Conservation (phyloP, 2,329 filamentous ascomycete species). For the Stagonosporopsis cucurbitacearum region DNA sequence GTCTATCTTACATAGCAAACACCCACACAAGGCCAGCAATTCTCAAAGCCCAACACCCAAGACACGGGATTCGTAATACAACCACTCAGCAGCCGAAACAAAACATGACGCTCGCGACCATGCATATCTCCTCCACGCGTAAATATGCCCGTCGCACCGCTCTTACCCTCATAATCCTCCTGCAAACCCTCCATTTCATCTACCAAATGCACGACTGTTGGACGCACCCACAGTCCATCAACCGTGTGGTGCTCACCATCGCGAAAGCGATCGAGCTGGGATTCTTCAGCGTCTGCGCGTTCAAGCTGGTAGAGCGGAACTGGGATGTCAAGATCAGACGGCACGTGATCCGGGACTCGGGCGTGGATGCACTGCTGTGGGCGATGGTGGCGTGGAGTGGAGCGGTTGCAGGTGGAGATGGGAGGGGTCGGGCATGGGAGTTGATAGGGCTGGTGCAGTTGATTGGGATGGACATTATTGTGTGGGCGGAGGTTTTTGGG, state of each 20-base stretch:
- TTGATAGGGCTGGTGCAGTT: not conserved
- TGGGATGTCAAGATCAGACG: not conserved
- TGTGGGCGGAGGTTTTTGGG: not conserved
- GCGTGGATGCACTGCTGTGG: slow-evolving; percentile 4
- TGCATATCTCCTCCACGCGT: no score
- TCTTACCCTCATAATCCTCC: not conserved
- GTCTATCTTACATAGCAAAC: no score
- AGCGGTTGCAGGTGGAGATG: not conserved
- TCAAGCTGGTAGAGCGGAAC: not conserved
- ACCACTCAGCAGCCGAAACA: no score
- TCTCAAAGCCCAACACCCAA: not conserved
- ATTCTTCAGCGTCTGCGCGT: not conserved
- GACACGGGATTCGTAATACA: not conserved
- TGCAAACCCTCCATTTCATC: not conserved
- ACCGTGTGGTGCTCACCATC: not conserved
- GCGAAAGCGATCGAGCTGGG: not conserved
- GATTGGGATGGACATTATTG: not conserved
- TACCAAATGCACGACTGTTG: not conserved
- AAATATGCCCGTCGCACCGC: not conserved
- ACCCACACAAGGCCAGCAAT: not conserved
- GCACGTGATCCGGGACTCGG: not conserved
- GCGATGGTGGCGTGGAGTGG: not conserved
- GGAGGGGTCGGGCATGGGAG: not conserved
- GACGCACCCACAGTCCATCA: not conserved
- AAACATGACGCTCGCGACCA: no score